Evolutionary conservation across 805 yeast species (phyloP), one percentile per base, ranked within the genome.

Genomic region (Helenozyma rhizophorensis): DNA sequence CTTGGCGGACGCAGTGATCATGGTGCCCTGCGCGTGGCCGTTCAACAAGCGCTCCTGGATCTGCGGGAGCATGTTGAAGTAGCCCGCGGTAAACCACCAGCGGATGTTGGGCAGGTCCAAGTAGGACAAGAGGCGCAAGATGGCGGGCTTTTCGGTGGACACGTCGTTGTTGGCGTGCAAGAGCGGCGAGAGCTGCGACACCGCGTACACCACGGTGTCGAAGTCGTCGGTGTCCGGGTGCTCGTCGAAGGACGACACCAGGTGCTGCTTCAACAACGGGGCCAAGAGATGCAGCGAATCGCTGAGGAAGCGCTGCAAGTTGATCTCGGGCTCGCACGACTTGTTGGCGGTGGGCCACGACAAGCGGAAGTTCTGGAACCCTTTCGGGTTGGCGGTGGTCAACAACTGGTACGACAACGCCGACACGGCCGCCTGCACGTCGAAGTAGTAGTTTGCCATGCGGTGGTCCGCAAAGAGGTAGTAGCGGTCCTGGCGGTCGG

Each of bases 51-150:
- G 65, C 11, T 62, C 59, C 50, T 76, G 79, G 32, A 85, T 80
- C 24, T 78, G 78, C 1, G 94, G 85, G 24, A 81, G 74, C 77
- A 93, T 81, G 56, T 93, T 93, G 67, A 93, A 93, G 56, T 93
- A 93, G 2, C 98, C 98, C 0, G 97, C 96, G 0, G 98, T 93
- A 48, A 93, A 80, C 43, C 84, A 74, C 94, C 96, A 90, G 32
- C 68, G 70, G 17, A 80, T 70, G 9, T 60, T 50, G 16, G 77
- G 69, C 25, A 77, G 64, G 48, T 76, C 76, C 30, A 76, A 62
- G 37, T 68, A 69, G 3, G 85, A 70, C 25, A 85, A 62, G 4
- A 84, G 55, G 19, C 80, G 62, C 24, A 83, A 57, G 21, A 90
- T 62, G 0, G 84, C 77, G 6, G 79, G 79, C 43, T 81, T 79